phyloP scores from a whole-genome alignment of 2,329 filamentous ascomycete species.

The Xylariaceae sp. region DNA sequence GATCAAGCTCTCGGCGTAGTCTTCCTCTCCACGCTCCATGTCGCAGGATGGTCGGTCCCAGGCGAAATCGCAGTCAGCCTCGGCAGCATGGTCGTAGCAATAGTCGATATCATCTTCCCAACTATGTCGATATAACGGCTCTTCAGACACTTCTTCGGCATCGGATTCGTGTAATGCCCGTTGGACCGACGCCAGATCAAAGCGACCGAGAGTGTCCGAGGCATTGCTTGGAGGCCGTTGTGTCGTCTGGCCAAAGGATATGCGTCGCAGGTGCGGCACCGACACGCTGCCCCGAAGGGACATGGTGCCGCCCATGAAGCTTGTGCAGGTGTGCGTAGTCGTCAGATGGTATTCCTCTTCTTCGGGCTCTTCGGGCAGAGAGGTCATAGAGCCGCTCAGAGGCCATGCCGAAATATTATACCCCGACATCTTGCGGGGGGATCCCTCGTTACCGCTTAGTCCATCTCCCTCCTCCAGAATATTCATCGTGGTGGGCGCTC shows the following conservation, averaged over 20 bases:
- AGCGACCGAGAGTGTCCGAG: conserved; percentile 47
- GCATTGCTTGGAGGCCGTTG: conserved; percentile 40
- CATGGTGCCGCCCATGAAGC: conserved; percentile 42
- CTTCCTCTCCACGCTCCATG: conserved; percentile 29
- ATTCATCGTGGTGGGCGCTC: conserved; percentile 11
- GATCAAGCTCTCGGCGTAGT: conserved; percentile 14
- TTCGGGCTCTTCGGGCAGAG: conserved; percentile 56
- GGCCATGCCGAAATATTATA: conserved; percentile 41
- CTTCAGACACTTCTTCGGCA: conserved; percentile 20
- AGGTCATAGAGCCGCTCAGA: conserved; percentile 34
- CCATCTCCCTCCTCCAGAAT: conserved; percentile 8
- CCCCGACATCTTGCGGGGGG: conserved; percentile 39
- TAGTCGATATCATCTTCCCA: conserved; percentile 70
- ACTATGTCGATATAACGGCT: conserved; percentile 37
- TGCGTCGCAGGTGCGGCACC: conserved; percentile 48
- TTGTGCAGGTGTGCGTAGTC: conserved; percentile 37
- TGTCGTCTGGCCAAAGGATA: conserved; percentile 32
- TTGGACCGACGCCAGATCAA: conserved; percentile 36
- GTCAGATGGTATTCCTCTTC: conserved; percentile 50
- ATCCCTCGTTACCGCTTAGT: conserved; percentile 9
- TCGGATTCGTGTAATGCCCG: conserved; percentile 27
- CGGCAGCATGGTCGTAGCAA: conserved; percentile 63
- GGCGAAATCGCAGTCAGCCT: conserved; percentile 61
- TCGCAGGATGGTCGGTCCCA: conserved; percentile 57
- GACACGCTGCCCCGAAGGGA: conserved; percentile 52